Evolutionary conservation across 306 rosid genomes (phyloP).

Genomic region (Datisca glomerata): DNA sequence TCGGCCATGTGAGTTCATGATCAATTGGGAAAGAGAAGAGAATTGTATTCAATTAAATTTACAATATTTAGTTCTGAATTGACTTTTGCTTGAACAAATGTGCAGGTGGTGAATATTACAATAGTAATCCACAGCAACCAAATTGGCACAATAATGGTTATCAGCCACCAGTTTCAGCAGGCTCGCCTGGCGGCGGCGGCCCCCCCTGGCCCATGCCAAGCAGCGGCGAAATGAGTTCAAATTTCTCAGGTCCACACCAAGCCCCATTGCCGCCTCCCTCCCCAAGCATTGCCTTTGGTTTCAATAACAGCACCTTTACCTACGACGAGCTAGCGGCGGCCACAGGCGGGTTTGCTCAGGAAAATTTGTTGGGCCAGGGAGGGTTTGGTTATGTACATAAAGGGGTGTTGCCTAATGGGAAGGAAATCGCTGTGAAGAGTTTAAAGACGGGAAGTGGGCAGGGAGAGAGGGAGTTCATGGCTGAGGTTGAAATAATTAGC

Average conservation of each 20-base stretch:
- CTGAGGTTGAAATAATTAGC: conserved; percentile 79
- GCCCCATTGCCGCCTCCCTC: conserved; percentile 69
- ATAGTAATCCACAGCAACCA: conserved; percentile 14
- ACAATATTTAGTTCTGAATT: no score
- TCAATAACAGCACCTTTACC: conserved; percentile 59
- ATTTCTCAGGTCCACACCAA: conserved; percentile 22
- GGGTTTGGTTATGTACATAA: conserved; percentile 86
- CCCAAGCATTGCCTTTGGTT: conserved; percentile 39
- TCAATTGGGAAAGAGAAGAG: neutral
- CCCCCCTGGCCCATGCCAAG: conserved; percentile 29
- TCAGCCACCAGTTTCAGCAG: conserved; percentile 18
- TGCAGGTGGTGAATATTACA: conserved; percentile 30
- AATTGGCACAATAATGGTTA: no score
- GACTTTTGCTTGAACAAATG: no score
- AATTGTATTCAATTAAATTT: neutral
- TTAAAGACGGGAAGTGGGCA: conserved; percentile 60
- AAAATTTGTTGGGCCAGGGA: conserved; percentile 68
- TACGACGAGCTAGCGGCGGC: conserved; percentile 75
- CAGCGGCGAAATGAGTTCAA: conserved; percentile 39
- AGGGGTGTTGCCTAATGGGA: conserved; percentile 72
- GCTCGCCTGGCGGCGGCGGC: conserved; percentile 14
- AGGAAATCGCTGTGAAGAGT: conserved; percentile 72
- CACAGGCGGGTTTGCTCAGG: conserved; percentile 36
- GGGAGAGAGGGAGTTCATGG: conserved; percentile 77
- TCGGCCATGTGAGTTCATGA: no score